Evolutionary conservation across 192 early-diverging fungal species (phyloP), one percentile per base, ranked within the genome.

Genomic region (Coemansia sp.): DNA sequence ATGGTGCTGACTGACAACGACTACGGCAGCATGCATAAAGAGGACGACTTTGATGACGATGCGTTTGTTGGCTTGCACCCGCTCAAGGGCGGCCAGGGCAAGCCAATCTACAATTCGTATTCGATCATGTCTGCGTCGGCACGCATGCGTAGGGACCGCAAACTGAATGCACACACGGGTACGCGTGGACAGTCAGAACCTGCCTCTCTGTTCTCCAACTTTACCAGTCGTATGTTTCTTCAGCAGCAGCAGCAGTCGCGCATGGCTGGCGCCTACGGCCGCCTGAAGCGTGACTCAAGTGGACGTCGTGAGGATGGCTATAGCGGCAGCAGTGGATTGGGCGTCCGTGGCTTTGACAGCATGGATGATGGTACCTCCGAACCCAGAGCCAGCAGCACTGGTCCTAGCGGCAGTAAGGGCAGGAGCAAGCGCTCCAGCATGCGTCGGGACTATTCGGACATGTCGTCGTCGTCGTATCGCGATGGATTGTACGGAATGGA

Each of bases 1-100:
- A 64, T 62, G 34, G 61, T 64, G 13, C 57, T 62, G 15, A 61
- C 60, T 2, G 56, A 73, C 19, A 59, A 51, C 27, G 34, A 66
- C 52, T 61, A 62, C 17, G 59, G 33, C 55, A 48, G 14, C 21
- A 54, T 54, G 37, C 53, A 54, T 0, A 19, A 12, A 1, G 51
- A 15, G 48, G n/a, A 15, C 40, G 52, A 43, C 22, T 34, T 21
- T 38, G n/a, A 33, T 39, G 43, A 45, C 22, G 53, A 55, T 25
- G 52, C 21, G 25, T 13, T 41, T 19, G 39, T 34, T 11, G 22
- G 14, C 18, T 13, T 54, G n/a, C 37, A 7, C 15, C 23, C 53
- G 19, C 4, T 19, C 39, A 34, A 37, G 30, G 22, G 52, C 52
- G 43, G 53, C 18, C 23, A 19, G n/a, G 41, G 49, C 55, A 52